Percentiles rank a stretch among this genome's conserved stretches.
Evolutionary conservation across 1,284 basidiomycete species (phyloP).

Genomic region (Porphyrellus sp.): DNA sequence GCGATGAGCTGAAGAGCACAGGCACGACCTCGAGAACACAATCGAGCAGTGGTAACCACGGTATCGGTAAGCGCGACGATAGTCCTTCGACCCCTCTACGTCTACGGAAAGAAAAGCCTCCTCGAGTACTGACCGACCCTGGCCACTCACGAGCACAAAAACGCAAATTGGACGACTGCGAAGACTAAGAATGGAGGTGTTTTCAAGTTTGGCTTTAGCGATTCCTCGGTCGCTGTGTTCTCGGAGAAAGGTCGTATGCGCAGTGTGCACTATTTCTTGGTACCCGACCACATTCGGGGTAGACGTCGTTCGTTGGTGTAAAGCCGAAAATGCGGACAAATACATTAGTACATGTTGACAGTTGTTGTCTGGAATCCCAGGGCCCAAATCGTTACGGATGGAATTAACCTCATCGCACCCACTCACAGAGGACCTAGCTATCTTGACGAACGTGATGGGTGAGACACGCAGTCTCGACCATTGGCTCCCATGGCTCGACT

Average conservation of each 20-base stretch:
- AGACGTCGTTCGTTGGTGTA: not conserved
- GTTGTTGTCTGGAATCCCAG: not conserved
- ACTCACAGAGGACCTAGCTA: not conserved
- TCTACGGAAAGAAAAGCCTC: too few species aligned
- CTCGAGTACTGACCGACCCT: not conserved
- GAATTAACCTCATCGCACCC: slow-evolving; percentile 8
- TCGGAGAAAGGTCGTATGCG: not conserved
- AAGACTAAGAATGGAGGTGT: not conserved
- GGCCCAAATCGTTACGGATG: not conserved
- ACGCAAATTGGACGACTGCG: slow-evolving; percentile 24
- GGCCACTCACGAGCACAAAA: slow-evolving; percentile 18
- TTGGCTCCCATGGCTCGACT: not conserved
- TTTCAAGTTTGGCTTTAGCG: not conserved
- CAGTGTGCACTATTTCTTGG: not conserved
- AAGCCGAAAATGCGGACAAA: not conserved
- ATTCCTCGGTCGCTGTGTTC: not conserved
- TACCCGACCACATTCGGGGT: not conserved
- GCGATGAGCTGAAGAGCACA: not conserved
- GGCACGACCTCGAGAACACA: not conserved
- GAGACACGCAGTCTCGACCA: not conserved
- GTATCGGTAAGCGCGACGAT: not conserved
- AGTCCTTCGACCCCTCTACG: not conserved
- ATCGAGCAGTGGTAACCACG: not conserved
- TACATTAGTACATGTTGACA: slow-evolving; percentile 7
- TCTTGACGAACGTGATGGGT: too few species aligned